Percentiles rank a stretch among this genome's conserved stretches.
phyloP scores from a whole-genome alignment of 345 rosid genomes.

The Boechera retrofracta region DNA sequence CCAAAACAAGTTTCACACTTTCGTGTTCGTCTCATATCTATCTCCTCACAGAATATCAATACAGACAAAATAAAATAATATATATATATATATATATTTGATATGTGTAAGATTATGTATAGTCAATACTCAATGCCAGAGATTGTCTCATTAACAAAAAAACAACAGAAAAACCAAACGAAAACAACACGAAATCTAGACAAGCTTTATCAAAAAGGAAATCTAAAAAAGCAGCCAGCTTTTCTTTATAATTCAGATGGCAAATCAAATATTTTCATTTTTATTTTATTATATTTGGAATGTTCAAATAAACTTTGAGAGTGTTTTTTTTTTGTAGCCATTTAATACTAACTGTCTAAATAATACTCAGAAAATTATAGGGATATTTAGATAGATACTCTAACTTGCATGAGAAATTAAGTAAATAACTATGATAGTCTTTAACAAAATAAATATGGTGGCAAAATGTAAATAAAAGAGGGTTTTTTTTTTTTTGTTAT shows the following conservation, averaged over 20 bases:
- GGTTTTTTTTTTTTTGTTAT: too few species aligned
- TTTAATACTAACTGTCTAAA: neutral
- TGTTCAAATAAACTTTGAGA: neutral
- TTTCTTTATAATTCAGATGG: neutral
- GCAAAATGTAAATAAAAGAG: too few species aligned
- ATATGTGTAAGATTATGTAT: constrained; percentile 7
- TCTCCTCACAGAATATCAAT: neutral
- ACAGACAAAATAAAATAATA: neutral
- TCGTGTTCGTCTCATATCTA: constrained; percentile 13
- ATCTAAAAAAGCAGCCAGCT: neutral
- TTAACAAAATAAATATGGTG: too few species aligned
- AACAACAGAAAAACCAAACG: neutral
- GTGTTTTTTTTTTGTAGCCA: neutral
- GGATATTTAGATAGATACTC: neutral
- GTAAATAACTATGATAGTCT: neutral
- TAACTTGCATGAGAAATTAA: neutral
- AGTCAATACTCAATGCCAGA: constrained; percentile 10
- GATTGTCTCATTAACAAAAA: neutral
- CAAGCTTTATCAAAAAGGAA: neutral
- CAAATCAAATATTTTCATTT: neutral
- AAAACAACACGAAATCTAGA: neutral
- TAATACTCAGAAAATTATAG: neutral
- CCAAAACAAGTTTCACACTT: constrained; percentile 1
- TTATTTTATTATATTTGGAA: neutral
- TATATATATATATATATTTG: neutral